Percentiles rank a stretch among this genome's conserved stretches.
Conservation (phyloP, 306 rosid species). For the Quercus alba region DNA sequence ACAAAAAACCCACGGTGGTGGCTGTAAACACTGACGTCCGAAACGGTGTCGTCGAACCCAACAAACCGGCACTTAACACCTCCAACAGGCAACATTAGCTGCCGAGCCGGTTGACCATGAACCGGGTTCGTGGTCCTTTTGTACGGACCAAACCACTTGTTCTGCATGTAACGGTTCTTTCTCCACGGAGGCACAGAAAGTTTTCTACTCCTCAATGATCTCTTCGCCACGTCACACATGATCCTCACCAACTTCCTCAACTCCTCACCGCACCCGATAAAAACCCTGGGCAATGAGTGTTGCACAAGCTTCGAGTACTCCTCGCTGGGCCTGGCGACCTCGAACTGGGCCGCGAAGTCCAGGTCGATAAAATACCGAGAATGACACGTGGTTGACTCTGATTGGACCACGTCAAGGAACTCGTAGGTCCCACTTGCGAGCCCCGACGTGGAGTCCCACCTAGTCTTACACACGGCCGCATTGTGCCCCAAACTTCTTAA, state of each 20-base stretch:
- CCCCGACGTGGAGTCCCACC: constrained; percentile 53
- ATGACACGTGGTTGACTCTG: constrained; percentile 23
- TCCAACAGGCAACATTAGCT: neutral
- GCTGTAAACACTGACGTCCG: constrained; percentile 3
- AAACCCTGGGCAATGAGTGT: constrained; percentile 40
- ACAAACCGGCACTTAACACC: constrained; percentile 42
- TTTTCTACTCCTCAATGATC: constrained; percentile 47
- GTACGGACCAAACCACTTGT: constrained; percentile 78
- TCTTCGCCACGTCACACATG: constrained; percentile 51
- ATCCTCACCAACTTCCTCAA: constrained; percentile 46
- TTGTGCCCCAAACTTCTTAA: constrained; percentile 53
- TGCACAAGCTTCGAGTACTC: constrained; percentile 31
- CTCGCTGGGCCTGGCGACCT: constrained; percentile 58
- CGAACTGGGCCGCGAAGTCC: constrained; percentile 52
- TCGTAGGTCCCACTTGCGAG: constrained; percentile 57
- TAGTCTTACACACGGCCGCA: constrained; percentile 80
- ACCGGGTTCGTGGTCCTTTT: constrained; percentile 48
- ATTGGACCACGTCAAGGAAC: constrained; percentile 59
- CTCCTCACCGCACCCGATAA: constrained; percentile 58
- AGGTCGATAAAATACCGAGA: constrained; percentile 58
- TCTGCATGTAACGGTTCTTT: constrained; percentile 70
- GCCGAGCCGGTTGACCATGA: constrained; percentile 31
- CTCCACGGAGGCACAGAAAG: constrained; percentile 83
- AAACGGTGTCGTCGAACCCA: constrained; percentile 51
- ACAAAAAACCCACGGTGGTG: constrained; percentile 22